Conservation (phyloP, 305 asterid genomes). For the Lippia alba region DNA sequence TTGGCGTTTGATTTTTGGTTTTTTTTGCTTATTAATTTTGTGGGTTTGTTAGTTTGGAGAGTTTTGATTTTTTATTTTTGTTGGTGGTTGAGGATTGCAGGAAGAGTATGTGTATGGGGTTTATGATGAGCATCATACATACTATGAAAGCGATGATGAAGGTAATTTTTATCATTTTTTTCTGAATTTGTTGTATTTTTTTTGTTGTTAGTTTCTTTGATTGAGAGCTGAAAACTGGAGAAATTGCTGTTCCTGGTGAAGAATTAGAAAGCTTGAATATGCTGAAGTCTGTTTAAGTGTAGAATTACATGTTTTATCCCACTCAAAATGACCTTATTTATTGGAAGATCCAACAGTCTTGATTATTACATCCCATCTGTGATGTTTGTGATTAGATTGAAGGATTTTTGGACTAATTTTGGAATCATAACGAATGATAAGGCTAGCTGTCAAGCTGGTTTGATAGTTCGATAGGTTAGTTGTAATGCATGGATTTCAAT, state of each 20-base stretch:
- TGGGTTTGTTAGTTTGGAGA: constrained; percentile 9
- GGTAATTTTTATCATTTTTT: constrained; percentile 37
- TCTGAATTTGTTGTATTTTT: not conserved
- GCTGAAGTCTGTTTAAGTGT: too few relatives aligned
- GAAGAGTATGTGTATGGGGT: constrained; percentile 69
- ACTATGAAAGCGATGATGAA: constrained; percentile 67
- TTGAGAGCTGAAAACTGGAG: not conserved
- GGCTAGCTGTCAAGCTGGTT: too few relatives aligned
- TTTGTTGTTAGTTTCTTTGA: not conserved
- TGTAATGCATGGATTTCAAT: too few relatives aligned
- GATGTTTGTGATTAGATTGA: too few relatives aligned
- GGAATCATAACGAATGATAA: too few relatives aligned
- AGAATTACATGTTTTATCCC: too few relatives aligned
- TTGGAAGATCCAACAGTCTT: too few relatives aligned
- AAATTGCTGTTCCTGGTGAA: not conserved
- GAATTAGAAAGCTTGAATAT: not conserved
- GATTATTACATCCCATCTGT: too few relatives aligned
- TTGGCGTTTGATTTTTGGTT: not conserved
- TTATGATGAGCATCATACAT: constrained; percentile 80
- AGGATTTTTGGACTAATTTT: too few relatives aligned
- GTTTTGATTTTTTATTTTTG: not conserved
- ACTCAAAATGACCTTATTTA: too few relatives aligned
- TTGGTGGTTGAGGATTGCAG: constrained; percentile 47
- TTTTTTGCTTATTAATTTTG: not conserved
- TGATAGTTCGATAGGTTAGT: too few relatives aligned